These are phyloP conservation scores for Collybiopsis confluens DNA, from an alignment of 768 basidiomycete genomes.

Conservation along the genomic window DNA sequence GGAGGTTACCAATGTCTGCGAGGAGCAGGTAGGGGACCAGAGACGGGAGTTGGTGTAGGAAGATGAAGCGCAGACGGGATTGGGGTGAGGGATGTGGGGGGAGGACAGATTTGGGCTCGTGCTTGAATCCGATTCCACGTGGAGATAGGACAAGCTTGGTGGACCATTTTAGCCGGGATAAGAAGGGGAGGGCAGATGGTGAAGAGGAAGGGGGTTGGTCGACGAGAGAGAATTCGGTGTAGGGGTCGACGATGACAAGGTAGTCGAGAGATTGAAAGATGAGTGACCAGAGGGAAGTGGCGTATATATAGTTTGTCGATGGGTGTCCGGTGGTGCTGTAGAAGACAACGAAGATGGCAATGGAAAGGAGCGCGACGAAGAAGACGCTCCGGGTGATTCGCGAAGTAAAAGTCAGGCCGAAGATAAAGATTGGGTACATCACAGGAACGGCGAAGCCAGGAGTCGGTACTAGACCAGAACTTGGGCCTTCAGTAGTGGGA, in stretches of 20 bases:
- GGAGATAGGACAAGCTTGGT: conserved; percentile 25
- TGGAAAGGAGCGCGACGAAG: not conserved
- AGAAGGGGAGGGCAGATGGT: conserved; percentile 12
- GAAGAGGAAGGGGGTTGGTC: conserved; percentile 13
- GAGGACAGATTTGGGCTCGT: conserved; percentile 19
- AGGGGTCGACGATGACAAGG: conserved; percentile 23
- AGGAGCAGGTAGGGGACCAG: conserved; percentile 12
- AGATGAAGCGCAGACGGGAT: conserved; percentile 20
- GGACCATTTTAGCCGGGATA: conserved; percentile 25
- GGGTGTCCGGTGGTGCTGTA: conserved; percentile 24
- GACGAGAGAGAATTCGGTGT: conserved; percentile 17
- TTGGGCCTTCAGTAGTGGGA: no score
- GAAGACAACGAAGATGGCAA: conserved; percentile 18
- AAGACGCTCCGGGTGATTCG: not conserved
- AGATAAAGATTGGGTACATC: not conserved
- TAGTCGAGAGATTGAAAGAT: conserved; percentile 23
- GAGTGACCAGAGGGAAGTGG: conserved; percentile 13
- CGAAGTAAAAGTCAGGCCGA: not conserved
- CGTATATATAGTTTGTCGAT: conserved; percentile 3
- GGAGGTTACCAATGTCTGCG: conserved; percentile 14
- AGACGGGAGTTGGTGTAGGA: conserved; percentile 10
- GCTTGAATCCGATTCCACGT: conserved; percentile 32
- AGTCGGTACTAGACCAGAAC: no score
- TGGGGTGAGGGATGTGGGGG: conserved; percentile 14
- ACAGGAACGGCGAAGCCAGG: not conserved